Base-by-base conservation (phyloP, 305 asterid species). In the Salvia sclarea region DNA sequence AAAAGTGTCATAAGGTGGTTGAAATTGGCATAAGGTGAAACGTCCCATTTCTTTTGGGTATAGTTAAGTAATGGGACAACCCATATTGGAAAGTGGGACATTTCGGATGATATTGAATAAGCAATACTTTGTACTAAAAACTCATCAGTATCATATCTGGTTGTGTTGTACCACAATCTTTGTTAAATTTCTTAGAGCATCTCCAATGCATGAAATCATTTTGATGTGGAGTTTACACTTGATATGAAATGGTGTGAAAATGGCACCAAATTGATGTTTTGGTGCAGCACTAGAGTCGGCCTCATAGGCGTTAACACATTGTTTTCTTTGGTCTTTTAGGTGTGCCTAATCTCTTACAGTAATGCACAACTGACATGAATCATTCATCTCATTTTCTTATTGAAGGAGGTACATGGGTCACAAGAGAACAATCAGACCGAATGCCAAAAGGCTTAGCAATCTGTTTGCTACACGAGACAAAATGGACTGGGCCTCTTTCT, bases 371-470 rank as follows among this genome's bases (percentile, higher is more conserved):
- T 20, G 71, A 20, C 58, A n/a, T 77, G 71, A 54, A 40, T 67
- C 63, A 47, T 22, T 73, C 20, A 37, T 50, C 24, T 13, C 71
- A 30, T 24, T 61, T 76, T 59, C 57, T 71, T 82, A 58, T 56
- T 74, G 76, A 60, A 95, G 99, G 98, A 83, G 99, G 87, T 95
- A 95, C 44, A 82, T 85, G 89, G 97, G 97, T 55, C 99, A 89
- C 78, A 95, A 89, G 88, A 85, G 98, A 70, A 95, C 99, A 44
- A 89, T 95, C 77, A 74, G 96, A 79, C 99, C 99, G 11, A 95
- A 95, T 50, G 95, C 98, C 4, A 95, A 95, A 76, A 86, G 89
- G 92, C 96, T 95, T 41, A 95, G 98, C 60, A 75, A 89, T 9
- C 67, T 91, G 76, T 91, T 95, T 47, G 71, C 82, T 47, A 81